Percentiles rank a stretch among this genome's conserved stretches.
Conservation (phyloP, 805 yeast genomes). For the Saccharomycopsis olivae region DNA sequence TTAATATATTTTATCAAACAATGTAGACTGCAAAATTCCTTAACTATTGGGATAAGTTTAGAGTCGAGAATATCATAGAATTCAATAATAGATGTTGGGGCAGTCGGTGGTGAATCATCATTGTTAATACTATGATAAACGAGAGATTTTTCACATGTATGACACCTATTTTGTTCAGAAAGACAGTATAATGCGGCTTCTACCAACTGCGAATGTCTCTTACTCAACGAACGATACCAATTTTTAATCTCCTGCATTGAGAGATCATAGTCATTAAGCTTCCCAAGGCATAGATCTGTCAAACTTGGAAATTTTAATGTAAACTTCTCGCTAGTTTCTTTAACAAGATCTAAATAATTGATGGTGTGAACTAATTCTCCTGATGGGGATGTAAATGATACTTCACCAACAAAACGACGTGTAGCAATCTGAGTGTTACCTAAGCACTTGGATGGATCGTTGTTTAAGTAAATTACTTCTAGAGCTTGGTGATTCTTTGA, state of each 20-base stretch:
- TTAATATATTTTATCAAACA: slow-evolving; percentile 9
- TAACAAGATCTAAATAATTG: background rate
- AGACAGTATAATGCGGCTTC: slow-evolving; percentile 6
- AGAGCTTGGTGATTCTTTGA: slow-evolving; percentile 3
- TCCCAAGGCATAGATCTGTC: slow-evolving; percentile 14
- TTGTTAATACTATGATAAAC: slow-evolving; percentile 1
- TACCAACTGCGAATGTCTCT: slow-evolving; percentile 9
- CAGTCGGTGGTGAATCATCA: background rate
- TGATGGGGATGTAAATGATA: slow-evolving; percentile 4
- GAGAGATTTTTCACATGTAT: slow-evolving; percentile 9
- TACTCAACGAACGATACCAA: slow-evolving; percentile 12
- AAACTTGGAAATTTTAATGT: slow-evolving; percentile 8
- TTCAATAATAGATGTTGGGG: slow-evolving; percentile 12
- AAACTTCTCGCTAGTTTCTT: background rate
- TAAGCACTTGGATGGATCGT: no score
- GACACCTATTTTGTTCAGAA: slow-evolving; percentile 9
- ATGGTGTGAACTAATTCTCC: background rate
- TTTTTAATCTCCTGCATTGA: slow-evolving; percentile 10
- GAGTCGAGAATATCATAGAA: slow-evolving; percentile 14
- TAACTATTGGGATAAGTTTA: slow-evolving; percentile 12
- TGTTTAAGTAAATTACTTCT: background rate
- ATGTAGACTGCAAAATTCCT: slow-evolving; percentile 15
- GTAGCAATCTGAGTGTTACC: slow-evolving; percentile 3
- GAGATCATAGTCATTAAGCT: slow-evolving; percentile 12
- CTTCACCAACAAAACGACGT: slow-evolving; percentile 9